Percentiles rank a stretch among this genome's conserved stretches.
Evolutionary conservation across 805 yeast species (phyloP).

Genomic region (Saturnispora galanensis): DNA sequence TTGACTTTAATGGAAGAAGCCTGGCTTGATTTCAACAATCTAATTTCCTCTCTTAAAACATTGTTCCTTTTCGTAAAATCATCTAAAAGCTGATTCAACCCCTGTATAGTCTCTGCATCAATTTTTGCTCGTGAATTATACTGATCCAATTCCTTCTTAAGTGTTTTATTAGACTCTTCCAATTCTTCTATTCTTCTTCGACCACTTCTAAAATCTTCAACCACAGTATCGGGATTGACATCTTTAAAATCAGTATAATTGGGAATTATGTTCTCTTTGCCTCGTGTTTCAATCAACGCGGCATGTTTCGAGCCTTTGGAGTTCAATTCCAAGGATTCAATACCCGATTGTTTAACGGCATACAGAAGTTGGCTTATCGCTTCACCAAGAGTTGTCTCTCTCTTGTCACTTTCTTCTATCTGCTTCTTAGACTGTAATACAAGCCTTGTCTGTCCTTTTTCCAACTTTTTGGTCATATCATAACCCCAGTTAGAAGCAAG

Average conservation of each 20-base stretch:
- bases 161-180: slow-evolving; percentile 2
- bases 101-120: neutral
- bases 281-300: neutral
- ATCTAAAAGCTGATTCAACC: neutral
- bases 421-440: too few relatives aligned
- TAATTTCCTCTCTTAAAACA: neutral
- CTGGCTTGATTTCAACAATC: too few relatives aligned
- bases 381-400: too few relatives aligned
- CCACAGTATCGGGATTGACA: neutral
- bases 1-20: too few relatives aligned
- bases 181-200: neutral
- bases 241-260: neutral
- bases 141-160: slow-evolving; percentile 1
- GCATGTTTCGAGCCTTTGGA: neutral
- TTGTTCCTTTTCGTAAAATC: neutral
- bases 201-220: neutral
- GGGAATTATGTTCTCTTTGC: neutral
- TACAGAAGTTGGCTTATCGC: too few relatives aligned
- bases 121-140: neutral
- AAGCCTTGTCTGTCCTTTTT: too few relatives aligned
- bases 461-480: too few relatives aligned
- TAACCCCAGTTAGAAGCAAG: too few relatives aligned
- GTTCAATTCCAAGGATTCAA: too few relatives aligned
- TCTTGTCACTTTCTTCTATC: too few relatives aligned
- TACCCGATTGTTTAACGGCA: too few relatives aligned